These are phyloP conservation scores for Phytophthora crassamura DNA, from an alignment of 352 stramenopile species.

Conservation along the genomic window DNA sequence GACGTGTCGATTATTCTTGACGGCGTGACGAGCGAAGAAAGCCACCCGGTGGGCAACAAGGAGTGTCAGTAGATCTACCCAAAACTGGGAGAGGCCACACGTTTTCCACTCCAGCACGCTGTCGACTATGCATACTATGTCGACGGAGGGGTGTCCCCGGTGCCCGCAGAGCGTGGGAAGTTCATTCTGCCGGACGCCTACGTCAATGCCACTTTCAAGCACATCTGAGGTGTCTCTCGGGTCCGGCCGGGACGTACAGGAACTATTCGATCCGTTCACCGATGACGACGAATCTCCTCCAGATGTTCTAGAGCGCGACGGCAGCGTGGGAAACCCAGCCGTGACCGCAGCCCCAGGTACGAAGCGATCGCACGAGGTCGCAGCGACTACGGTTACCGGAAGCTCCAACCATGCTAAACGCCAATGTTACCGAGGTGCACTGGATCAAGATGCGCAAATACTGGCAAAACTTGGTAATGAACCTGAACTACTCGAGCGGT, in stretches of 20 bases:
- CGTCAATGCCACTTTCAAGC: not conserved
- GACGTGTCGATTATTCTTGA: too few species aligned
- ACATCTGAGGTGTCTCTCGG: not conserved
- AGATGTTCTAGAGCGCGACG: not conserved
- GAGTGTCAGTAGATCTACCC: slow-evolving; percentile 12
- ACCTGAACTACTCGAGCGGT: slow-evolving; percentile 8
- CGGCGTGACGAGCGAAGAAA: slow-evolving; percentile 8
- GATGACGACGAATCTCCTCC: slow-evolving; percentile 4
- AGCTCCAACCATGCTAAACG: not conserved
- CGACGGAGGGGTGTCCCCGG: not conserved
- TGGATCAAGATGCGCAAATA: slow-evolving; percentile 11
- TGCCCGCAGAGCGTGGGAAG: not conserved
- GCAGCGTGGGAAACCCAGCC: not conserved
- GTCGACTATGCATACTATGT: too few species aligned
- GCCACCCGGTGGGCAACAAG: not conserved
- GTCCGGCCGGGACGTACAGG: slow-evolving; percentile 1
- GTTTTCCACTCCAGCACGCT: too few species aligned
- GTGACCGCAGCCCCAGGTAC: not conserved
- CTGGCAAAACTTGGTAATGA: slow-evolving; percentile 8
- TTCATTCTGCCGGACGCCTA: not conserved
- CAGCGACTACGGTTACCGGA: not conserved
- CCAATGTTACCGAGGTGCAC: not conserved
- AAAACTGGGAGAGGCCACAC: not conserved
- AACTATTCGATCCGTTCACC: slow-evolving; percentile 3
- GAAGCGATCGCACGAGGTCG: too few species aligned